A percentile compares a stretch with the other conserved stretches of the same genome.
Conservation (phyloP, 2,329 filamentous ascomycete genomes). For the Pyrenochaeta sp. region DNA sequence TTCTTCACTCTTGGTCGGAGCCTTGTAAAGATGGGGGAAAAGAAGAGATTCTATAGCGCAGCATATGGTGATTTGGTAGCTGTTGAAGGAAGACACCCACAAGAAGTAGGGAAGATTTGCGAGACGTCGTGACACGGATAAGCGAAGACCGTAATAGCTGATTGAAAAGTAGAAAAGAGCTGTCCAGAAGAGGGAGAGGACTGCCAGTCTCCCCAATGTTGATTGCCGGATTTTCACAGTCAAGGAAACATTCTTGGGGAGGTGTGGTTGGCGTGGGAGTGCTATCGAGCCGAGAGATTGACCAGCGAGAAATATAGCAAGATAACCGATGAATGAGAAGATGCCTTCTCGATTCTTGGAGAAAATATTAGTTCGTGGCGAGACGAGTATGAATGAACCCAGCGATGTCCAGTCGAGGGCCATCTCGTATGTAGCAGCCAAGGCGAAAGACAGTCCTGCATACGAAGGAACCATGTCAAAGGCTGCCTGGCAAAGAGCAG, state of each 20-base stretch:
- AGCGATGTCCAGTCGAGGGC: slow-evolving; percentile 76
- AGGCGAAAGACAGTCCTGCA: slow-evolving; percentile 73
- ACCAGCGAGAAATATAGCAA: slow-evolving; percentile 92
- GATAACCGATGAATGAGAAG: slow-evolving; percentile 93
- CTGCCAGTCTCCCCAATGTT: slow-evolving; percentile 68
- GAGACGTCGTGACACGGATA: slow-evolving; percentile 82
- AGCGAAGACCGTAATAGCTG: slow-evolving; percentile 68
- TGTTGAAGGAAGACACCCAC: slow-evolving; percentile 93
- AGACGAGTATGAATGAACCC: slow-evolving; percentile 82
- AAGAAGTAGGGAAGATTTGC: slow-evolving; percentile 94
- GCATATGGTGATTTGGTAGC: slow-evolving; percentile 79
- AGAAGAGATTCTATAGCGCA: slow-evolving; percentile 78
- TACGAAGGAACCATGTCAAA: slow-evolving; percentile 78
- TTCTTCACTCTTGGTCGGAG: slow-evolving; percentile 63
- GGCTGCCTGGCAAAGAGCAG: slow-evolving; percentile 79
- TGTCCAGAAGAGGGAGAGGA: slow-evolving; percentile 73
- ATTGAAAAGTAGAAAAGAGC: slow-evolving; percentile 74
- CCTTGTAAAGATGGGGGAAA: slow-evolving; percentile 75
- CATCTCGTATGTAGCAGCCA: slow-evolving; percentile 76
- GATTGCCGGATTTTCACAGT: slow-evolving; percentile 59
- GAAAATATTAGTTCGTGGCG: slow-evolving; percentile 78
- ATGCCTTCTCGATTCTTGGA: slow-evolving; percentile 94
- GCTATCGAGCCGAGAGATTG: slow-evolving; percentile 83
- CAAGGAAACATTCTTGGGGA: slow-evolving; percentile 52
- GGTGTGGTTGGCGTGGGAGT: slow-evolving; percentile 65